Percentiles rank a stretch among this genome's conserved stretches.
These are phyloP conservation scores for Melampsora larici-populina DNA, from an alignment of 1,284 basidiomycete genomes.

Conservation along the genomic window DNA sequence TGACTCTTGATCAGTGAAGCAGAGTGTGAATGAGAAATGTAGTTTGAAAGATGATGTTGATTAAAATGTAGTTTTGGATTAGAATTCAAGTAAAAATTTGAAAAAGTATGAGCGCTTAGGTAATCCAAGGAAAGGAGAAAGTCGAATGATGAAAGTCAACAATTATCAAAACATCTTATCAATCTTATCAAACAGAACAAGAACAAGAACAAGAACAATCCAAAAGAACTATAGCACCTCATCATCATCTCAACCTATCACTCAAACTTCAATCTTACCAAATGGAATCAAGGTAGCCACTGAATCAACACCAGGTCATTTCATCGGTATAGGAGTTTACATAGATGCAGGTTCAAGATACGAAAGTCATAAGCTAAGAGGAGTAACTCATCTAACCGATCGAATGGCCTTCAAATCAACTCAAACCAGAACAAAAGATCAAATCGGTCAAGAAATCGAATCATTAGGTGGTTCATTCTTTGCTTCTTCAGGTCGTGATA, in stretches of 20 bases:
- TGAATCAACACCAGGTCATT: conserved; percentile 31
- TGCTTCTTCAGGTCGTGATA: conserved; percentile 39
- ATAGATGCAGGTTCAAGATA: conserved; percentile 33
- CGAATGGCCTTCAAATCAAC: conserved; percentile 42
- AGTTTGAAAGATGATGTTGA: no score
- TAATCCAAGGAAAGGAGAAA: no score
- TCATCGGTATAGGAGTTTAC: conserved; percentile 35
- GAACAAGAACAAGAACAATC: no score
- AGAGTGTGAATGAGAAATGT: no score
- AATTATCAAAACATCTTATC: no score
- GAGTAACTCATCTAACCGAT: conserved; percentile 36
- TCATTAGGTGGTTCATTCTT: conserved; percentile 39
- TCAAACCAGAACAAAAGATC: conserved; percentile 13
- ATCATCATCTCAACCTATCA: background rate
- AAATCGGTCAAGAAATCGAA: conserved; percentile 38
- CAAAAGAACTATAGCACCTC: background rate
- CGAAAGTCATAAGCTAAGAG: conserved; percentile 21
- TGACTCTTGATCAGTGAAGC: no score
- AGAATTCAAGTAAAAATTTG: no score
- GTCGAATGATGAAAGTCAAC: no score
- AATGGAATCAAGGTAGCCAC: conserved; percentile 29
- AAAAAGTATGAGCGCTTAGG: no score
- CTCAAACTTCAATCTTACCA: conserved; percentile 21
- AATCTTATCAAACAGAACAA: no score
- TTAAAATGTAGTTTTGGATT: no score